Conservation (phyloP, 192 early-diverging fungal species). For the Umbelopsis vinacea region DNA sequence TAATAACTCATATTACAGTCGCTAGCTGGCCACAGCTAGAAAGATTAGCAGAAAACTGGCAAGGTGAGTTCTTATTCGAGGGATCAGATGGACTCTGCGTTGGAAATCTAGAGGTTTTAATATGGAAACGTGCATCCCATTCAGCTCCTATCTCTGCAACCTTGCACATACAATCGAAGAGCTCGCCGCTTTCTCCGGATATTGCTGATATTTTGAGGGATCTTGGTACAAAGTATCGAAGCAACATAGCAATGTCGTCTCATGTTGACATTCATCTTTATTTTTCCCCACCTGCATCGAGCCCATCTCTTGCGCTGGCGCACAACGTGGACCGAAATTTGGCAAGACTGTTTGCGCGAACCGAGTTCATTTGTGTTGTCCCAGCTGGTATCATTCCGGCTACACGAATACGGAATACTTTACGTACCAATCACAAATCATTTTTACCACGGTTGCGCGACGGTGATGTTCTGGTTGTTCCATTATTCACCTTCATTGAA, state of each 20-base stretch:
- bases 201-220: conserved; percentile 30
- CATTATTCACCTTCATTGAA: conserved; percentile 51
- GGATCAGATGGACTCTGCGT: neutral
- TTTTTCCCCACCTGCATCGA: conserved; percentile 34
- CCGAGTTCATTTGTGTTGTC: conserved; percentile 53
- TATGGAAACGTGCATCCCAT: neutral
- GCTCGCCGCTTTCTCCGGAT: conserved; percentile 10
- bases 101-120: neutral
- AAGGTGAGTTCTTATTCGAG: conserved; percentile 41
- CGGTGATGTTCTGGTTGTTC: conserved; percentile 56
- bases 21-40: conserved; percentile 49
- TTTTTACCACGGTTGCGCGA: conserved; percentile 43
- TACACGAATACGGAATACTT: conserved; percentile 35
- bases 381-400: conserved; percentile 48
- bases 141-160: conserved; percentile 59
- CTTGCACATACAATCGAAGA: conserved; percentile 42
- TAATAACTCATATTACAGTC: conserved; percentile 51
- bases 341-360: conserved; percentile 55
- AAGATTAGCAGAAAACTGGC: conserved; percentile 51
- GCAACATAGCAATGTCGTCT: conserved; percentile 40
- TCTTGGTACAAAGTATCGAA: conserved; percentile 31
- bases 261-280: conserved; percentile 56
- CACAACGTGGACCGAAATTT: conserved; percentile 58
- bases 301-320: conserved; percentile 39
- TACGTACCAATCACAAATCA: conserved; percentile 41